Conservation (phyloP, 2,329 filamentous ascomycete genomes). For the Cladosporium halotolerans region DNA sequence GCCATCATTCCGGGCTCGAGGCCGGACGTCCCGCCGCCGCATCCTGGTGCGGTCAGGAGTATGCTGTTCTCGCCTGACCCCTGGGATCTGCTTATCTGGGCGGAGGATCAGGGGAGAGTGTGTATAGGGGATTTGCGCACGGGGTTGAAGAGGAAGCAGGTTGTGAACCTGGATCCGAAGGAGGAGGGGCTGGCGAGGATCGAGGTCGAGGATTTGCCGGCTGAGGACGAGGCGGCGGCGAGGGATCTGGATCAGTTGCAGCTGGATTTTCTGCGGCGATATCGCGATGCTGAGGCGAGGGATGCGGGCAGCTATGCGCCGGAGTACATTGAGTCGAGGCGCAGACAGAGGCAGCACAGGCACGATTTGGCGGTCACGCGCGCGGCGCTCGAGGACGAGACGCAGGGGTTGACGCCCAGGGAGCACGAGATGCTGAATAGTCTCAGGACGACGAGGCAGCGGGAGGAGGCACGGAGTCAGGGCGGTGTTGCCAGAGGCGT, state of each 20-base stretch:
- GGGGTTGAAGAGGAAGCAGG: conserved; percentile 61
- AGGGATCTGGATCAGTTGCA: conserved; percentile 41
- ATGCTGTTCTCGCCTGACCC: conserved; percentile 90
- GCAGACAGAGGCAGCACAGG: conserved; percentile 26
- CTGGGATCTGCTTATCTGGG: conserved; percentile 88
- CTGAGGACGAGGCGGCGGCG: neutral
- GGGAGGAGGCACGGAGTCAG: conserved; percentile 36
- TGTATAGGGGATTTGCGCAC: conserved; percentile 67
- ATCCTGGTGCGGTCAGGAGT: conserved; percentile 71
- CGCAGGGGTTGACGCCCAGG: conserved; percentile 39
- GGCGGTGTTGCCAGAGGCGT: conserved; percentile 35
- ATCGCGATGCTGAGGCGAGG: conserved; percentile 33
- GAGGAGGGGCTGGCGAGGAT: conserved; percentile 52
- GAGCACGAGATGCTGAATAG: conserved; percentile 43
- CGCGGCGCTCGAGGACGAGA: conserved; percentile 38
- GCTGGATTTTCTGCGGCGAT: conserved; percentile 39
- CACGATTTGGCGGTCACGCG: conserved; percentile 25
- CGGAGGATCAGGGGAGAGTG: conserved; percentile 74
- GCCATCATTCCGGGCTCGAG: conserved; percentile 73
- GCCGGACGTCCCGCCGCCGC: conserved; percentile 47
- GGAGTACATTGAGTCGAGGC: conserved; percentile 39
- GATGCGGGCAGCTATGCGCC: conserved; percentile 34
- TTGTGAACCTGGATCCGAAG: conserved; percentile 57
- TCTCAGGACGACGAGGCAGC: conserved; percentile 38
- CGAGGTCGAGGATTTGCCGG: conserved; percentile 44